Conservation (phyloP, 2,329 filamentous ascomycete species). For the Chaetomium strumarium region DNA sequence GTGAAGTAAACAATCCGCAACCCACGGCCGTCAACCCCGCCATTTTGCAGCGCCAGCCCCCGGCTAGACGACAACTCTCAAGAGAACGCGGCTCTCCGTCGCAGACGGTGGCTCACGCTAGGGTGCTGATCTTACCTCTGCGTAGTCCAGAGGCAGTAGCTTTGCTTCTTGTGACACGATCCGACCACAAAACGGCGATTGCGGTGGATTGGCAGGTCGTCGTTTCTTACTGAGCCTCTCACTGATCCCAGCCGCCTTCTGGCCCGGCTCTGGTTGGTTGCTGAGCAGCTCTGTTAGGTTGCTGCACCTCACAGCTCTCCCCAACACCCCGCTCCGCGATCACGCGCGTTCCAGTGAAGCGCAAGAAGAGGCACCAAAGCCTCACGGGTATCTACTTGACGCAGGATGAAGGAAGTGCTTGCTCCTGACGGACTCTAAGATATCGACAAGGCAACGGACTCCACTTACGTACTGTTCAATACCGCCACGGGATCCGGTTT, state of each 20-base stretch:
- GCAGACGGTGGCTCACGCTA: too few species aligned
- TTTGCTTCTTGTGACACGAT: too few species aligned
- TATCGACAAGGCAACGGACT: not conserved
- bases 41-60: too few species aligned
- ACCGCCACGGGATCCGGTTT: not conserved
- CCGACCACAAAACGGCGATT: too few species aligned
- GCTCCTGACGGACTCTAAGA: not conserved
- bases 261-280: constrained; percentile 12
- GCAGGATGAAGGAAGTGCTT: not conserved
- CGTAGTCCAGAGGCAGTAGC: too few species aligned
- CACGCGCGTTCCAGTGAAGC: constrained; percentile 4
- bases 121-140: too few species aligned
- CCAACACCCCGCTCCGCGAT: constrained; percentile 11
- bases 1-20: too few species aligned
- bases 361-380: not conserved
- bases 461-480: not conserved
- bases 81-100: too few species aligned
- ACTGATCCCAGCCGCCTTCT: not conserved
- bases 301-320: constrained; percentile 7
- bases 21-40: too few species aligned
- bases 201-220: not conserved
- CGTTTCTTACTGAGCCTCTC: not conserved
- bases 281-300: constrained; percentile 1
- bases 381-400: not conserved
- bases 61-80: too few species aligned